Conservation (phyloP, 1,284 basidiomycete genomes). For the Farysia itapuensis region DNA sequence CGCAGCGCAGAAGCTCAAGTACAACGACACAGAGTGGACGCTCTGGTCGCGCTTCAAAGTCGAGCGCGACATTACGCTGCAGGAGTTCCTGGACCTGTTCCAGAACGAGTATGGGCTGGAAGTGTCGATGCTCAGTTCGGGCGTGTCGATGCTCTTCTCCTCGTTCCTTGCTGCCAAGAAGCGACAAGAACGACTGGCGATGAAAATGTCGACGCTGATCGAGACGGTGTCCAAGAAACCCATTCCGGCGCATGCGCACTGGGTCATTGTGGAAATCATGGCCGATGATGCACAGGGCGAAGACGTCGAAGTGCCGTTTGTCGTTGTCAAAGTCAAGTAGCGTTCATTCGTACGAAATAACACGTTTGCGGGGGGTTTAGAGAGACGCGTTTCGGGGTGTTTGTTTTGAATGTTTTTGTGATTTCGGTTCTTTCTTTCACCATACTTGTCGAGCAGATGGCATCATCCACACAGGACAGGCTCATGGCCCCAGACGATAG, state of each 20-base stretch:
- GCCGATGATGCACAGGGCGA: constrained; percentile 85
- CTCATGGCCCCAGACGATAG: constrained; percentile 48
- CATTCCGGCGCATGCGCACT: constrained; percentile 64
- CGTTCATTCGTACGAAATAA: background rate
- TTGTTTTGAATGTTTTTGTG: background rate
- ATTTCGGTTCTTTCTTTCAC: too few relatives aligned
- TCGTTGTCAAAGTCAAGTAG: constrained; percentile 49
- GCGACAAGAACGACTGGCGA: constrained; percentile 53
- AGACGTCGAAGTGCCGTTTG: constrained; percentile 62
- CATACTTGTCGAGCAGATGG: too few relatives aligned
- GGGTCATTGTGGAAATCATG: constrained; percentile 92
- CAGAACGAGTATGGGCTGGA: constrained; percentile 80
- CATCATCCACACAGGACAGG: too few relatives aligned
- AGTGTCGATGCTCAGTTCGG: constrained; percentile 92
- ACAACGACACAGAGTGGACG: constrained; percentile 81
- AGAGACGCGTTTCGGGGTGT: too few relatives aligned
- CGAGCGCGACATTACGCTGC: constrained; percentile 81
- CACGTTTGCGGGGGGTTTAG: too few relatives aligned
- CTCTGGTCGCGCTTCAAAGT: constrained; percentile 94
- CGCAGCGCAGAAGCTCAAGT: constrained; percentile 66
- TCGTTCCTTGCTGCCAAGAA: constrained; percentile 54
- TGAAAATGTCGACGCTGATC: constrained; percentile 80
- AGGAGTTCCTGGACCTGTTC: constrained; percentile 85
- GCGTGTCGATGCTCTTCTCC: constrained; percentile 97
- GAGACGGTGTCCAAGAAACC: constrained; percentile 73